These are phyloP conservation scores for Dioszegia hungarica DNA, from an alignment of 768 basidiomycete genomes.

Conservation along the genomic window DNA sequence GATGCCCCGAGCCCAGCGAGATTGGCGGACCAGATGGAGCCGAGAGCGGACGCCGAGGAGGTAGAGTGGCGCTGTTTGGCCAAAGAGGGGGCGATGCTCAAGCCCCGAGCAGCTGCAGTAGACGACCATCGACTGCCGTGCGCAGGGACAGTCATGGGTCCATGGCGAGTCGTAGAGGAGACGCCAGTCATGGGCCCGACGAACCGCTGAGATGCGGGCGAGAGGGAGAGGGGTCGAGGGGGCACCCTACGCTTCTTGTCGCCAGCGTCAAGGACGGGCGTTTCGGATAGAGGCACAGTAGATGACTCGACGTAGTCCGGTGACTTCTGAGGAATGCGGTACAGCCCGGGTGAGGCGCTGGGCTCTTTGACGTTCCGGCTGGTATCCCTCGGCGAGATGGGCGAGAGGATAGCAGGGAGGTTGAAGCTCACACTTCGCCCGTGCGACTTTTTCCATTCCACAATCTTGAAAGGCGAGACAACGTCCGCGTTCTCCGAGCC, in stretches of 20 bases:
- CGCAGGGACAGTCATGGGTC: slow-evolving; percentile 4
- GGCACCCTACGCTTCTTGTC: slow-evolving; percentile 1
- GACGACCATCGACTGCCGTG: slow-evolving; percentile 9
- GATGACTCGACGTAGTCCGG: background rate
- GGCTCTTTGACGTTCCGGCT: background rate
- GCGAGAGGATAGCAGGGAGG: background rate
- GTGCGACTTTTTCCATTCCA: slow-evolving; percentile 6
- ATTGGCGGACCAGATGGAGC: slow-evolving; percentile 34
- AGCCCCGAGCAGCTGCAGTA: slow-evolving; percentile 15
- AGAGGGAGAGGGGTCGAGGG: background rate
- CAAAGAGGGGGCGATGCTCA: slow-evolving; percentile 19
- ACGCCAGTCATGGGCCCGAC: background rate
- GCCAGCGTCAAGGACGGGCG: background rate
- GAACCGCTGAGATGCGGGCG: slow-evolving; percentile 10
- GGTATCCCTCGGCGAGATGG: background rate
- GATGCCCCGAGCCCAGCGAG: background rate
- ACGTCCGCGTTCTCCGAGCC: background rate
- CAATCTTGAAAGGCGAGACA: background rate
- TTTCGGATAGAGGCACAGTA: background rate
- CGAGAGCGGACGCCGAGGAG: background rate
- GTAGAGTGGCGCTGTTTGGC: slow-evolving; percentile 7
- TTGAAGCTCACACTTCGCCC: slow-evolving; percentile 14
- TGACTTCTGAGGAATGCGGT: slow-evolving; percentile 4
- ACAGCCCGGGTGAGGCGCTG: background rate
- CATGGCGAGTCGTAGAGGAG: background rate